Evolutionary conservation across 1,139 yeast genomes (phyloP), one percentile per base, ranked within the genome.

Genomic region (Blastobotrys ciferrii): DNA sequence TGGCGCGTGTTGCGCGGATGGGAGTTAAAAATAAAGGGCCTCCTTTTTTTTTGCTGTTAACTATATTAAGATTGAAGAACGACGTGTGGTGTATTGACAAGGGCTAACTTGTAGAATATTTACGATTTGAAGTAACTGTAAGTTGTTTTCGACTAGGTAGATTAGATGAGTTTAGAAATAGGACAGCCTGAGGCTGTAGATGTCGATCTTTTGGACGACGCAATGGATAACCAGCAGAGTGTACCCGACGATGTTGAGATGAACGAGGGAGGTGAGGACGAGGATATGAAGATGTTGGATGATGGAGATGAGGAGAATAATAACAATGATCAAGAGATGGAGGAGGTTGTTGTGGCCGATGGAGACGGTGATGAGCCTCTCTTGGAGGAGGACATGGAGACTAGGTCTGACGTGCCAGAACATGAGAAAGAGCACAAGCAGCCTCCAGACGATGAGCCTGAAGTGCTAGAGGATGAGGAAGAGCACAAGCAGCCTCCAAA

Each of bases 141-240:
- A 23, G 28, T 23, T 23, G 35, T 28, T 40, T 39, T 18, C n/a
- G 5, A n/a, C n/a, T 28, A 31, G 31, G 18, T 28, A 17, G 23
- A 11, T 30, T 28, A 18, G 14, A 25, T 28, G 43, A 17, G 43
- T 40, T 28, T 31, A 40, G 33, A 28, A 19, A 13, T 31, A 28
- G 43, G 32, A 18, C 18, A 46, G 30, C 39, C 38, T 32, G 43
- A 38, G 13, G 12, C 20, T 17, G 50, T 39, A 12, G 45, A 43
- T 13, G 48, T 41, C 32, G 43, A 44, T 14, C 13, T 41, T 12
- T 17, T 45, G 28, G 39, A 20, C 15, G 48, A 46, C 12, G 50
- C 43, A 17, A 23, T 33, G 9, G 45, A 50, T 19, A 44, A 39
- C 41, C 43, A 37, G 25, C 49, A 42, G 2, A 35, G 30, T 23